Conservation (phyloP, 225 moss, liverwort and hornwort genomes). For the Straminergon stramineum region DNA sequence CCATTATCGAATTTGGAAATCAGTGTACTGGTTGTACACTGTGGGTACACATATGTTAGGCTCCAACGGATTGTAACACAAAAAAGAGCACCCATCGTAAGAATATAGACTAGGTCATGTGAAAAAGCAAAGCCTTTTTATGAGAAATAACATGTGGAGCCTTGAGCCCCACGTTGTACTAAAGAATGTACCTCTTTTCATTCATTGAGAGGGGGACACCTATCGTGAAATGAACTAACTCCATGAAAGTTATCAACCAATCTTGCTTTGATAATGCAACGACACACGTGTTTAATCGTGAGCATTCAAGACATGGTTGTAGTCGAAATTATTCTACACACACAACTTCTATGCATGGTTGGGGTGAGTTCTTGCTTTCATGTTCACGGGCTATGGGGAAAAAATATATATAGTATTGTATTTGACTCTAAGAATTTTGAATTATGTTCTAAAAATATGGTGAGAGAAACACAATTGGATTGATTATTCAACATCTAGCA, state of each 20-base stretch:
- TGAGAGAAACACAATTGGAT: too few relatives aligned
- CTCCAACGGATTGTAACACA: fast-evolving
- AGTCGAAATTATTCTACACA: neutral
- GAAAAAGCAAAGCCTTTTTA: neutral
- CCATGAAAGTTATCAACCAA: neutral
- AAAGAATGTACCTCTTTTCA: neutral
- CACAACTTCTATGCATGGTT: neutral
- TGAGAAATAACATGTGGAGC: neutral
- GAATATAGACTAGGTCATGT: neutral
- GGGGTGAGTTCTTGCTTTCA: neutral
- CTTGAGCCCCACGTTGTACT: fast-evolving
- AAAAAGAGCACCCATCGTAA: neutral
- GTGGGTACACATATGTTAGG: neutral
- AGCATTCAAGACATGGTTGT: neutral
- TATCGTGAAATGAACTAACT: neutral
- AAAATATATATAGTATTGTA: neutral
- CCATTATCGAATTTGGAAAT: neutral
- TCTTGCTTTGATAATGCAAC: neutral
- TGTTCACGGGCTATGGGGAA: fast-evolving
- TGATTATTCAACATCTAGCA: neutral
- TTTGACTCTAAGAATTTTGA: neutral
- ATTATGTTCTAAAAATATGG: neutral
- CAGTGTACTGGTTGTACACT: fast-evolving
- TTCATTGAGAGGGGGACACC: too few relatives aligned
- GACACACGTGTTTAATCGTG: neutral